Percentiles rank a stretch among this genome's conserved stretches.
These are phyloP conservation scores for Kodamaea leandrae DNA, from an alignment of 805 yeast species.

Conservation along the genomic window DNA sequence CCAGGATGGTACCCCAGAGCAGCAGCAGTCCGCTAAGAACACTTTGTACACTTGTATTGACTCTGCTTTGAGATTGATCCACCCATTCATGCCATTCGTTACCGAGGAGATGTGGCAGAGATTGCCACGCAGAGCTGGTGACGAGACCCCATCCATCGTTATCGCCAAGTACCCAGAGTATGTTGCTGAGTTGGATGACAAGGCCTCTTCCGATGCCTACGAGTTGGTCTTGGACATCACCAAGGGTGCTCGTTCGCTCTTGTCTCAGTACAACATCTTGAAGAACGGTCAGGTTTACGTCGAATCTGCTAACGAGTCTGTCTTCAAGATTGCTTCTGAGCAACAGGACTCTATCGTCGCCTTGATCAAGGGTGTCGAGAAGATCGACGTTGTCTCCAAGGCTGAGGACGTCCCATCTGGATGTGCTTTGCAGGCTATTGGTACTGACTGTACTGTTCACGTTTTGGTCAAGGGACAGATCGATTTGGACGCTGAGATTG, in stretches of 20 bases:
- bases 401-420: conserved; percentile 75
- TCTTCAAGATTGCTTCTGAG: conserved; percentile 51
- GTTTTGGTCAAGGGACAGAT: conserved; percentile 91
- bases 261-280: conserved; percentile 84
- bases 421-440: conserved; percentile 80
- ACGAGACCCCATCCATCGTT: conserved; percentile 66
- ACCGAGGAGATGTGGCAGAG: conserved; percentile 99
- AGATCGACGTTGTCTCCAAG: conserved; percentile 59
- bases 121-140: conserved; percentile 81
- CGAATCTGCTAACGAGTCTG: conserved; percentile 55
- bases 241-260: conserved; percentile 85
- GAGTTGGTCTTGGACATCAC: conserved; percentile 83
- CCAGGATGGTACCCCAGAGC: conserved; percentile 83
- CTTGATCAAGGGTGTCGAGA: conserved; percentile 85
- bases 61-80: conserved; percentile 85
- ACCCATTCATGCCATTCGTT: conserved; percentile 97
- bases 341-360: conserved; percentile 89
- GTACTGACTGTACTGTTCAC: conserved; percentile 80
- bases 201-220: conserved; percentile 67
- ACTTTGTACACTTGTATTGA: conserved; percentile 92
- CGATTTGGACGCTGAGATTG: conserved; percentile 87
- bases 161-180: conserved; percentile 77
- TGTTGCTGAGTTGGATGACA: conserved; percentile 58
- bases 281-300: conserved; percentile 86
- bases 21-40: conserved; percentile 87